Evolutionary conservation across 108 stramenopile genomes (phyloP), one percentile per base, ranked within the genome.

Genomic region (Cyclotella kingstonii): DNA sequence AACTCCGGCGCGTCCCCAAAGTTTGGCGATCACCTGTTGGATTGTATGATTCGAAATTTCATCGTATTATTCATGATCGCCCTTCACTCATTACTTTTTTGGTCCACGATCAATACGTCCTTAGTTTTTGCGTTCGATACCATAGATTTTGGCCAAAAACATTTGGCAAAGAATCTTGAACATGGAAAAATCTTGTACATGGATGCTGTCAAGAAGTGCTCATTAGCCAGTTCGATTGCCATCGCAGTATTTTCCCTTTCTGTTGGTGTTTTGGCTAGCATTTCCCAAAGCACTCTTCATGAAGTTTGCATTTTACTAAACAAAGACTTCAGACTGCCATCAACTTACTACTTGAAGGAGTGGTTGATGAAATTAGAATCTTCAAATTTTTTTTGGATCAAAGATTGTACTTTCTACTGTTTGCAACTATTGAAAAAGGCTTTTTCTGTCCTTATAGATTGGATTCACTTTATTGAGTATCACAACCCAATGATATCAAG

Each of bases 111-210:
- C 8, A 58, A 60, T 17, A 46, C 57, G 8, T 21, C 46, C 14
- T 19, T 65, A 11, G 34, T 66, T 3, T 56, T 59, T 60, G 64
- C 72, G 46, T 73, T 73, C 41, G 72, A 73, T 23, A 39, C 30
- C 3, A 65, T 73, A 4, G 72, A 73, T 51, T 73, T 65, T 54
- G 72, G 72, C 2, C 72, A 73, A 34, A 65, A 60, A 30, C 57
- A 54, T 40, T 39, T 73, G 21, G 54, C 64, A 17, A 58, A 58
- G 51, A 65, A 60, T 60, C 40, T 73, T 43, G 55, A 50, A 1
- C 35, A 49, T 54, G 72, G 63, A 31, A 73, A 65, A 44, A 49
- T 28, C 23, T 36, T 73, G 25, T 73, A 59, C 22, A 28, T 52
- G 0, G 39, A n/a, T 10, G 50, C 54, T 17, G 63, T 73, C 11